Conservation (phyloP, 345 rosid species). For the Rubroshorea leprosula region DNA sequence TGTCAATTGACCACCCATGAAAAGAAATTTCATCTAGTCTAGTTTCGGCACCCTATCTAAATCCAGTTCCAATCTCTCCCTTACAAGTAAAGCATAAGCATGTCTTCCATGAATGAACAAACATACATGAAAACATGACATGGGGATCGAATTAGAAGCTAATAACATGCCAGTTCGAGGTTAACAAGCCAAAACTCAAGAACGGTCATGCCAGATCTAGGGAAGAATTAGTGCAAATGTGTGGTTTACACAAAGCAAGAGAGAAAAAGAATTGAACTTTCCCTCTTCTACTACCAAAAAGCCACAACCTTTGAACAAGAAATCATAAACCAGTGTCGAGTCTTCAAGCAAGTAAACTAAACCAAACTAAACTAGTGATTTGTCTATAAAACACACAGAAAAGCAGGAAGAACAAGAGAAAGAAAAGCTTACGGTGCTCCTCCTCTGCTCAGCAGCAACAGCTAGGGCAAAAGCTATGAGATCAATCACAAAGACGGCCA, state of each 20-base stretch:
- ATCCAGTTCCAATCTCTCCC: background rate
- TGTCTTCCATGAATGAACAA: background rate
- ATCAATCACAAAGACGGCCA: conserved; percentile 62
- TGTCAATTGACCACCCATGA: background rate
- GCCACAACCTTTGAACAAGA: background rate
- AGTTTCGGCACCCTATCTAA: background rate
- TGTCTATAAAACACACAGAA: background rate
- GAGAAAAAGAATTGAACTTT: background rate
- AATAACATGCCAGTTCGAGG: background rate
- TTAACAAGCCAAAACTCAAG: conserved; percentile 5
- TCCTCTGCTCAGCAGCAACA: conserved; percentile 92
- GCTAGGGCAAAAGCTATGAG: conserved; percentile 88
- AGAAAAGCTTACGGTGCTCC: conserved; percentile 60
- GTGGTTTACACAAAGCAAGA: background rate
- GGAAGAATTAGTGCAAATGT: conserved; percentile 13
- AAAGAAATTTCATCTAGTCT: background rate
- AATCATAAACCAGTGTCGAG: background rate
- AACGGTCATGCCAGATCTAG: conserved; percentile 24
- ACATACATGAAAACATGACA: background rate
- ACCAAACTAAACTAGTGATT: no score
- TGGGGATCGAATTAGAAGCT: background rate
- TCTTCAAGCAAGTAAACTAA: background rate
- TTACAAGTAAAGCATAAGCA: no score
- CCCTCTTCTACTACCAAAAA: background rate
- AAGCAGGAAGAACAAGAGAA: background rate